Evolutionary conservation across 495 filamentous ascomycete genomes (phyloP), one percentile per base, ranked within the genome.

Genomic region (Neurospora sp.): DNA sequence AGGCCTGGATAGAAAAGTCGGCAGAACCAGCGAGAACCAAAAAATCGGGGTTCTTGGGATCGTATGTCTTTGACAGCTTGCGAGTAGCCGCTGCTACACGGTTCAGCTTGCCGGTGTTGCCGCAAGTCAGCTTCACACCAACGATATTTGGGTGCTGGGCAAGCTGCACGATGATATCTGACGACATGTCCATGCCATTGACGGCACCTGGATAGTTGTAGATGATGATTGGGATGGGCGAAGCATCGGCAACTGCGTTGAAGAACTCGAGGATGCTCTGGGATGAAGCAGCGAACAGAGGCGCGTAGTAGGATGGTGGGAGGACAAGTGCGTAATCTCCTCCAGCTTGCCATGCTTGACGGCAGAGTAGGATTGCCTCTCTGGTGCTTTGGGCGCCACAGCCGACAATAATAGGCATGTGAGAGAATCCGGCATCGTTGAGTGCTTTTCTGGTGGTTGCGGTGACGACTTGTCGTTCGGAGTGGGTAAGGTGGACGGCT

Each of bases 201-300:
- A 91, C 92, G 4, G 92, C 94, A 20, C 89, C 93, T 39, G 94
- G 94, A 83, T 91, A 98, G 84, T 97, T 98, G 86, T 98, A 98
- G 79, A 98, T 94, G 74, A 97, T 85, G 72, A 98, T 87, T 1
- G 94, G 94, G 69, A 98, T 88, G 6, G 94, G 94, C 1, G 93
- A 96, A 9, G 89, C 88, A 77, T 90, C 88, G 37, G 94, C 94
- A 35, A 97, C 92, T 48, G 88, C 86, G 44, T 83, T 86, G 87
- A 96, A 97, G 83, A 91, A 94, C 39, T 90, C 86, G 62, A 90
- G 80, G 66, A 97, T 4, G 87, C 96, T 81, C 85, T 89, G 73
- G 91, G 88, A 83, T 90, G 81, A 78, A 2, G 83, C 81, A 2
- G 82, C 82, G 72, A 86, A 84, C 48, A 94, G 84, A 4, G 88